phyloP scores from a whole-genome alignment of 2,329 filamentous ascomycete species.

The Cytospora schulzeri region DNA sequence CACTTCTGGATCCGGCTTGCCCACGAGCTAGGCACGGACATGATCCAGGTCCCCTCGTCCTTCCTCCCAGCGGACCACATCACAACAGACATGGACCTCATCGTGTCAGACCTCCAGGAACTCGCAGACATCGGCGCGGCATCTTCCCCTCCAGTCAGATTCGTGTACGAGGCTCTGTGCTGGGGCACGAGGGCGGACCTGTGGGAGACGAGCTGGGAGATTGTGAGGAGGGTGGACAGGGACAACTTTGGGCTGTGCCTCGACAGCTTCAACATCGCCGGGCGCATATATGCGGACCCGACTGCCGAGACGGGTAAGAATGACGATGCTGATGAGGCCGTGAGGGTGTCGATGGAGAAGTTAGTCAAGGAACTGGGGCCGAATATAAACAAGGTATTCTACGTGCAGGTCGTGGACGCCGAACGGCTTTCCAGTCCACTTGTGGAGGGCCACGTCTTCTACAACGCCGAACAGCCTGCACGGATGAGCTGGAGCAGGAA shows the following conservation, averaged over 20 bases:
- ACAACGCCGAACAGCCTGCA: constrained; percentile 58
- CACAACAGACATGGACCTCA: constrained; percentile 52
- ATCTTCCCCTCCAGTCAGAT: constrained; percentile 60
- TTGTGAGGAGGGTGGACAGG: constrained; percentile 65
- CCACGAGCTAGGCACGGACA: constrained; percentile 64
- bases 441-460: constrained; percentile 57
- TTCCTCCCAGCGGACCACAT: constrained; percentile 58
- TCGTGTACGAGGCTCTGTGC: constrained; percentile 73
- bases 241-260: constrained; percentile 76
- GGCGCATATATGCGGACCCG: constrained; percentile 71
- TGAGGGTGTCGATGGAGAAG: constrained; percentile 55
- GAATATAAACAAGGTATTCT: constrained; percentile 69
- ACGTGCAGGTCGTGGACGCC: constrained; percentile 76
- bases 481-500: constrained; percentile 82
- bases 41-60: constrained; percentile 74
- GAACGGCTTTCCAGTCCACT: constrained; percentile 64
- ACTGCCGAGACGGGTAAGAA: constrained; percentile 53
- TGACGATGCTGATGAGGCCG: constrained; percentile 55
- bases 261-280: constrained; percentile 79
- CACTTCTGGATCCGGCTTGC: constrained; percentile 70
- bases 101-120: constrained; percentile 63
- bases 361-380: constrained; percentile 51
- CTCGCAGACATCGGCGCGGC: constrained; percentile 68
- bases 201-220: constrained; percentile 73
- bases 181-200: constrained; percentile 71